A percentile compares a stretch with the other conserved stretches of the same genome.
Conservation (phyloP, 345 rosid species). For the Brassica juncea region DNA sequence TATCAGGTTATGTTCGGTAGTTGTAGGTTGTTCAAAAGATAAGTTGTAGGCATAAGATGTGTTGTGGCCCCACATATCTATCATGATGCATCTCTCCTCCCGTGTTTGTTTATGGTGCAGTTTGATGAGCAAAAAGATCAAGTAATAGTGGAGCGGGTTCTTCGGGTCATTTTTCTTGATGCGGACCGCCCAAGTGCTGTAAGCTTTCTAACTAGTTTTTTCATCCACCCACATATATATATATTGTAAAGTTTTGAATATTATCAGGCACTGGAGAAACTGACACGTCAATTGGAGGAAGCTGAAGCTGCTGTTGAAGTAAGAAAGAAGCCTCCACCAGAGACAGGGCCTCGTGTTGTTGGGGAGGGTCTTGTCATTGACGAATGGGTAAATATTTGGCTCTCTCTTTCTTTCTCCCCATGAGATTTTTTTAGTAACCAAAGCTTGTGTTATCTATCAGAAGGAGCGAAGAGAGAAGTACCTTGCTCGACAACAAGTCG, state of each 20-base stretch:
- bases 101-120: slow-evolving; percentile 43
- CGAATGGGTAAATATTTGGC: slow-evolving; percentile 71
- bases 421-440: background rate
- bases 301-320: slow-evolving; percentile 94
- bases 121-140: slow-evolving; percentile 94
- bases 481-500: slow-evolving; percentile 84
- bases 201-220: slow-evolving; percentile 20
- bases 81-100: background rate
- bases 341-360: slow-evolving; percentile 69
- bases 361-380: slow-evolving; percentile 97
- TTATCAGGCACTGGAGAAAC: slow-evolving; percentile 69
- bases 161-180: slow-evolving; percentile 80
- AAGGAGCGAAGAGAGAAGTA: slow-evolving; percentile 95
- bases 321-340: slow-evolving; percentile 83
- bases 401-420: background rate
- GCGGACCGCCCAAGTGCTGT: slow-evolving; percentile 71
- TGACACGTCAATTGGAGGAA: slow-evolving; percentile 80
- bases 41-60: background rate
- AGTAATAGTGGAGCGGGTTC: slow-evolving; percentile 72
- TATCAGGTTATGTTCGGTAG: background rate
- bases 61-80: too few species aligned
- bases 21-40: background rate
- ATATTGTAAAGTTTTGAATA: background rate
- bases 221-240: background rate
- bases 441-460: slow-evolving; percentile 46